Base-by-base conservation (phyloP, 257 asterid species). In the Solanum sejunctum region DNA sequence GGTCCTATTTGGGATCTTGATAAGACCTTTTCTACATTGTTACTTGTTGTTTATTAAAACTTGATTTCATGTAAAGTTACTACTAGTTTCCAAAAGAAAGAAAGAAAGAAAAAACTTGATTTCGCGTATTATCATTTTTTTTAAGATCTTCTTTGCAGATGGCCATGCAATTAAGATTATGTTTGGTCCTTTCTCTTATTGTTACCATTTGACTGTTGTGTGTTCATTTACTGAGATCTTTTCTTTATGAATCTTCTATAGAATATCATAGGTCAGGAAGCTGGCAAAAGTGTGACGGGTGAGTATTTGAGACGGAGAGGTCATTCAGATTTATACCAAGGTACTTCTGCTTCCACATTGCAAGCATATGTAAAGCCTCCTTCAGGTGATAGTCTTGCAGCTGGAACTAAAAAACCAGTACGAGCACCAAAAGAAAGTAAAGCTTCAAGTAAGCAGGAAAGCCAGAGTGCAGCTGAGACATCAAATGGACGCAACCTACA, bases 201-300 rank as follows among this genome's bases (percentile, higher is more conserved):
- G 49, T 49, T 52, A 20, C 75, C 32, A 61, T 64, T 78, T 39
- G 81, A 28, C 18, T 52, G 49, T 47, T 21, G 8, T 26, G 82
- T 55, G 4, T 45, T 17, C 57, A 51, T 71, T 86, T 57, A 83
- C 81, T 83, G 58, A 43, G 20, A 78, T 78, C 17, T 86, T 78
- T 73, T 17, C 43, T 28, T 66, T 84, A 55, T 70, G 23, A 71
- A 41, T 58, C 57, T 52, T 60, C 81, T 87, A 77, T 89, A 96
- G 99, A 93, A 96, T 85, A 95, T 96, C 75, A 85, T 96, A 84
- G 98, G 99, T 64, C 96, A 92, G 88, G 98, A 96, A 88, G 92
- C 92, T 88, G 97, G 93, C 84, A 91, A 85, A 89, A 78, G 86
- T 66, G 97, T 95, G 72, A 93, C 89, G 12, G 92, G 89, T 80